Evolutionary conservation across 106 monocot species (phyloP).

Genomic region (Platanthera zijinensis): DNA sequence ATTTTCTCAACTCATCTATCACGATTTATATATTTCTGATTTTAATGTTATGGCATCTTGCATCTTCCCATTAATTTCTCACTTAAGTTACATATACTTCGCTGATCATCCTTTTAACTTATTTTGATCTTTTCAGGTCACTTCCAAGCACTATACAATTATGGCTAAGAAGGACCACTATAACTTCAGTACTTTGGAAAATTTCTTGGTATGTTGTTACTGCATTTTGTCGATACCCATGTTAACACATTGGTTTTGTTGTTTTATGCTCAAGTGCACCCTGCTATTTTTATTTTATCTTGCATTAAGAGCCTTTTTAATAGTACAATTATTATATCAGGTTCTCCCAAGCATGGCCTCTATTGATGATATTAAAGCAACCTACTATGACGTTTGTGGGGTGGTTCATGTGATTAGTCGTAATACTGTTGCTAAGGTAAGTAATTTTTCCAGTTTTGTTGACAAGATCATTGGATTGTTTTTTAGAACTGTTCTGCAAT

Average conservation of each 20-base stretch:
- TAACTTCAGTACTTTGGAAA: conserved; percentile 59
- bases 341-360: conserved; percentile 85
- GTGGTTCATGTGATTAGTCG: conserved; percentile 36
- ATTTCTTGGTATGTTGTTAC: conserved; percentile 61
- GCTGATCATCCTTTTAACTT: not conserved
- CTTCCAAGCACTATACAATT: conserved; percentile 75
- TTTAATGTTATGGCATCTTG: not conserved
- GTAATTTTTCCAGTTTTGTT: not conserved
- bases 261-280: not conserved
- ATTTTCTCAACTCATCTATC: not conserved
- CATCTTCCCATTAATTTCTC: not conserved
- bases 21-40: not conserved
- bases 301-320: not conserved
- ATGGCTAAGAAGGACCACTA: conserved; percentile 72
- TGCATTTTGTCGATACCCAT: not conserved
- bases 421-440: conserved; percentile 71
- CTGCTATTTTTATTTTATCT: not conserved
- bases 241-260: not conserved
- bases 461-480: not conserved
- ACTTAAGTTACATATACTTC: not conserved
- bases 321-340: conserved; percentile 22
- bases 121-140: conserved; percentile 48
- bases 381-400: conserved; percentile 80
- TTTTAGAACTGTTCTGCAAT: not conserved
- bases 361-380: conserved; percentile 71